A percentile compares a stretch with the other conserved stretches of the same genome.
These are phyloP conservation scores for Rhynchospora pubera DNA, from an alignment of 176 grass and related monocot species.

Conservation along the genomic window DNA sequence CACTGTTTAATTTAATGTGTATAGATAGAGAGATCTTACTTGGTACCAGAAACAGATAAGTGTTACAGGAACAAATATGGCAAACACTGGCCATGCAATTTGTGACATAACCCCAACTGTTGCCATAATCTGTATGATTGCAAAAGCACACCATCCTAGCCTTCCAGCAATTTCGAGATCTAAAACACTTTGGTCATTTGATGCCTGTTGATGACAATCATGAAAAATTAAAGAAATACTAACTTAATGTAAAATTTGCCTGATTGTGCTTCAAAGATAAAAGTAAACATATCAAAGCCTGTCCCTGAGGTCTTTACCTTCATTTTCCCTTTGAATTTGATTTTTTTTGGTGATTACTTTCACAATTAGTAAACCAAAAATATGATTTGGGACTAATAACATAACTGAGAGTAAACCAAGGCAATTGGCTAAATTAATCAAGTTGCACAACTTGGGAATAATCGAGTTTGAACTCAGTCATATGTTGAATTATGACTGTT, in stretches of 20 bases:
- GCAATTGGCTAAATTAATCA: neutral
- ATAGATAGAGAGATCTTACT: slow-evolving; percentile 39
- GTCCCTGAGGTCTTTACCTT: neutral
- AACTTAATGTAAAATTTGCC: neutral
- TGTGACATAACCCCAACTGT: slow-evolving; percentile 94
- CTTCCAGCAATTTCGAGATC: slow-evolving; percentile 69
- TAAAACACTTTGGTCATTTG: slow-evolving; percentile 85
- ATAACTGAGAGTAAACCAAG: neutral
- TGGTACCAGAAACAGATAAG: slow-evolving; percentile 56
- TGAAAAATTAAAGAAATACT: neutral
- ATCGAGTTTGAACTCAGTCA: neutral
- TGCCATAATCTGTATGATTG: slow-evolving; percentile 74
- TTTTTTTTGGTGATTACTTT: neutral
- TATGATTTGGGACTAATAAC: neutral
- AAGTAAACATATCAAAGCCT: neutral
- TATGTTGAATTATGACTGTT: neutral
- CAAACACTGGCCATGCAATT: slow-evolving; percentile 94
- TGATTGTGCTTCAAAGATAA: neutral
- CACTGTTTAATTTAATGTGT: neutral
- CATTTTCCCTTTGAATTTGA: neutral
- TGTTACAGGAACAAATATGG: slow-evolving; percentile 82
- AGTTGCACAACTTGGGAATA: neutral
- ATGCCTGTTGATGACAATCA: slow-evolving; percentile 40
- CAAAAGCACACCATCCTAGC: slow-evolving; percentile 75
- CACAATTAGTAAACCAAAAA: neutral